Evolutionary conservation across 2,329 filamentous ascomycete species (phyloP).

Genomic region (Diaporthe ampelina): DNA sequence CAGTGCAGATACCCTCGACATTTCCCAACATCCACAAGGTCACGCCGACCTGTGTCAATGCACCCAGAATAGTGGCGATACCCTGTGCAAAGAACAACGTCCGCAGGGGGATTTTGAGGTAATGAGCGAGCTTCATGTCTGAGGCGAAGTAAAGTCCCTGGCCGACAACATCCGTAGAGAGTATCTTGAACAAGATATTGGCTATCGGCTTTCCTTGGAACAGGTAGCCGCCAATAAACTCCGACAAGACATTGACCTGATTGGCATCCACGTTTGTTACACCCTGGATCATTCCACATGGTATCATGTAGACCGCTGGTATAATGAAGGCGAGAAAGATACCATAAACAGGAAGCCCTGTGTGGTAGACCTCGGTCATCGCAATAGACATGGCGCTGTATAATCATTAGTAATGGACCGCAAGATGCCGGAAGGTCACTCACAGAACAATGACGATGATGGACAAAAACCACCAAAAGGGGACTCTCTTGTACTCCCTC

Average conservation of each 20-base stretch:
- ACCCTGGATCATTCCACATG: constrained; percentile 62
- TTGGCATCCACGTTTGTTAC: constrained; percentile 64
- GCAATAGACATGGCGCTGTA: constrained; percentile 52
- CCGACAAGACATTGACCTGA: constrained; percentile 61
- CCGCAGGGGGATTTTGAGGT: constrained; percentile 63
- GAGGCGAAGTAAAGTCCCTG: constrained; percentile 62
- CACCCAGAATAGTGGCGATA: constrained; percentile 61
- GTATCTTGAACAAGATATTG: constrained; percentile 61
- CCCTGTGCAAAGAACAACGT: constrained; percentile 63
- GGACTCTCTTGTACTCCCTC: constrained; percentile 54
- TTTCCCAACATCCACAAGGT: constrained; percentile 53
- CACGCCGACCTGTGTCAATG: constrained; percentile 57
- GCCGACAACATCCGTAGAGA: constrained; percentile 56
- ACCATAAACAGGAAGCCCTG: constrained; percentile 59
- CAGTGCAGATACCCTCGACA: constrained; percentile 57
- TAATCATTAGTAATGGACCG: not conserved
- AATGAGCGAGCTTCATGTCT: constrained; percentile 66
- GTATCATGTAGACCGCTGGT: constrained; percentile 60
- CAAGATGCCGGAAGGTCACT: not conserved
- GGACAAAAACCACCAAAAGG: constrained; percentile 60
- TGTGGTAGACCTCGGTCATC: constrained; percentile 60
- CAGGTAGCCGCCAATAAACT: constrained; percentile 63
- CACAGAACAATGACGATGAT: constrained; percentile 49
- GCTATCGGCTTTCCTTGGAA: constrained; percentile 61
- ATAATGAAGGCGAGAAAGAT: constrained; percentile 60